A percentile compares a stretch with the other conserved stretches of the same genome.
Evolutionary conservation across 495 filamentous ascomycete species (phyloP).

Genomic region (Cryomyces antarcticus): DNA sequence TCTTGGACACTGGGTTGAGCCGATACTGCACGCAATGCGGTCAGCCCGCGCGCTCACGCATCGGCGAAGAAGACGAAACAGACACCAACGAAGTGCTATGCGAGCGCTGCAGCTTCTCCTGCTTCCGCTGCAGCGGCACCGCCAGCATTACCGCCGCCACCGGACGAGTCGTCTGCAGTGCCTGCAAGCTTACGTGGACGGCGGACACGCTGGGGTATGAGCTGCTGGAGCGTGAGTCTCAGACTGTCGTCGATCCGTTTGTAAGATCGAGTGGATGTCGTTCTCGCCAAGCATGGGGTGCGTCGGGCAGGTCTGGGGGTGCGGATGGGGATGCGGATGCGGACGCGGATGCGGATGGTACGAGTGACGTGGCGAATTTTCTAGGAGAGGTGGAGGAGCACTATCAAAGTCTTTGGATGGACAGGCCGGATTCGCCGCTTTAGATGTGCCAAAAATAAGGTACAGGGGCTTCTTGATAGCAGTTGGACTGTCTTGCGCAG

Average conservation of each 20-base stretch:
- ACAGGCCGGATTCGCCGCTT: too few species aligned
- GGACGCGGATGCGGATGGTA: not conserved
- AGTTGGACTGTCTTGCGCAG: too few species aligned
- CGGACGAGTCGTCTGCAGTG: not conserved
- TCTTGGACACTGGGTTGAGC: not conserved
- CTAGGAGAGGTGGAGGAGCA: too few species aligned
- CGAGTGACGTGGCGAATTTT: too few species aligned
- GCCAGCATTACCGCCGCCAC: not conserved
- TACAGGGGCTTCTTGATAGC: too few species aligned
- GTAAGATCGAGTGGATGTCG: too few species aligned
- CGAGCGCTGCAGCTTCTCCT: conserved; percentile 7
- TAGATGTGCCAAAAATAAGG: too few species aligned
- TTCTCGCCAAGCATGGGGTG: too few species aligned
- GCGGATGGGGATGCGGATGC: not conserved
- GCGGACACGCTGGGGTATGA: conserved; percentile 8
- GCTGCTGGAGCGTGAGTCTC: not conserved
- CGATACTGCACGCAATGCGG: conserved; percentile 5
- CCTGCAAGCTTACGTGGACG: conserved; percentile 3
- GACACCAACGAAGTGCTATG: not conserved
- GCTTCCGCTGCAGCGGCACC: conserved; percentile 5
- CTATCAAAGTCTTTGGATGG: too few species aligned
- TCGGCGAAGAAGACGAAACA: not conserved
- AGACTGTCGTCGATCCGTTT: too few species aligned
- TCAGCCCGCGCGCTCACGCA: not conserved
- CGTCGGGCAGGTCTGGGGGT: not conserved